phyloP scores from a whole-genome alignment of 1,284 basidiomycete species.

The Rhizoctonia solani region DNA sequence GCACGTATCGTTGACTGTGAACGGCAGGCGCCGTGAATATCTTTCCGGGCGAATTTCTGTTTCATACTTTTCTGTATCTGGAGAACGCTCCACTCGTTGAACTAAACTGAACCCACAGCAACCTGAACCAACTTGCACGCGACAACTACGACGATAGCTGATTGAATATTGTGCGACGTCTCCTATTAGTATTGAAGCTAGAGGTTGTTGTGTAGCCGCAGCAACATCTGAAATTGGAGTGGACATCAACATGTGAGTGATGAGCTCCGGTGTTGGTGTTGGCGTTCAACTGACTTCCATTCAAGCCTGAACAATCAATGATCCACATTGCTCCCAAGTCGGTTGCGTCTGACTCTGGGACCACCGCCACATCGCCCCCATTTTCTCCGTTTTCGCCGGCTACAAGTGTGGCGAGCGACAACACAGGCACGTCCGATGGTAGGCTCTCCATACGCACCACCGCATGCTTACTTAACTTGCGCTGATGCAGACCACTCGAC shows the following conservation, averaged over 20 bases:
- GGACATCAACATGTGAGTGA: not conserved
- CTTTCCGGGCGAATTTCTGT: no score
- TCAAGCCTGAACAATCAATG: not conserved
- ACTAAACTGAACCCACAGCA: no score
- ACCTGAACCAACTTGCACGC: no score
- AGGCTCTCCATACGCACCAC: constrained; percentile 40
- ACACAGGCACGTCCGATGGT: constrained; percentile 66
- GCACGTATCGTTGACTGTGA: no score
- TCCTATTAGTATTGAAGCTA: no score
- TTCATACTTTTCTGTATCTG: no score
- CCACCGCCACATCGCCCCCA: constrained; percentile 51
- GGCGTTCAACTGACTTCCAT: not conserved
- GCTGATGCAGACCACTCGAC: constrained; percentile 13
- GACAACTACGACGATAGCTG: no score
- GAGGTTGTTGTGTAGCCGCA: no score
- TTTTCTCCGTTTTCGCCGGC: constrained; percentile 58
- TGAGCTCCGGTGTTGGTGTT: not conserved
- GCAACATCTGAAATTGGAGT: no score
- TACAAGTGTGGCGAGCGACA: constrained; percentile 56
- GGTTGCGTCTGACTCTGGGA: constrained; percentile 30
- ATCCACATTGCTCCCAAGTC: constrained; percentile 29
- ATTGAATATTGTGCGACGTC: no score
- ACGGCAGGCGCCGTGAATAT: no score
- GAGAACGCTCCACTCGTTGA: no score
- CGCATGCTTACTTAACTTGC: not conserved